phyloP scores from a whole-genome alignment of 345 rosid species.

The Heritiera littoralis region DNA sequence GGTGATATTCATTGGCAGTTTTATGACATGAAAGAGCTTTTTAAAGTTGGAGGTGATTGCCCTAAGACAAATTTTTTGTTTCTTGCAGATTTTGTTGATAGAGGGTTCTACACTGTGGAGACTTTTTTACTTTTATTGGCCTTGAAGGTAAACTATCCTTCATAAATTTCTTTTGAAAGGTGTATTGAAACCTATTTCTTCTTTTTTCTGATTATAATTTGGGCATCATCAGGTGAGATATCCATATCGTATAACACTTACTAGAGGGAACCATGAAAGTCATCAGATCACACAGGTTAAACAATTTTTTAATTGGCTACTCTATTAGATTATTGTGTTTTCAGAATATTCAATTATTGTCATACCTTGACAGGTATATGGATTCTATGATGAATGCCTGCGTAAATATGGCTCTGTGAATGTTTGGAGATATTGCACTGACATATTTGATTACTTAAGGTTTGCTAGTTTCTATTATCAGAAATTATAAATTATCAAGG shows the following conservation, averaged over 20 bases:
- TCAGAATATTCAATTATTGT: conserved; percentile 23
- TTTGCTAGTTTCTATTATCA: conserved; percentile 28
- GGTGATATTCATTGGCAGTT: conserved; percentile 99
- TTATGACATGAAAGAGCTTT: conserved; percentile 97
- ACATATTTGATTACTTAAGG: conserved; percentile 96
- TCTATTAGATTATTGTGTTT: conserved; percentile 17
- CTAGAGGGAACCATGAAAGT: conserved; percentile 96
- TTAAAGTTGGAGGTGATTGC: conserved; percentile 93
- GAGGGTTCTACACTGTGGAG: conserved; percentile 97
- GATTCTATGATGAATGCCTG: conserved; percentile 96
- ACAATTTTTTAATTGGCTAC: conserved; percentile 18
- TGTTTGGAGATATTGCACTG: conserved; percentile 99
- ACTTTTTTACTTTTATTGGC: conserved; percentile 93
- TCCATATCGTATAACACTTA: conserved; percentile 94
- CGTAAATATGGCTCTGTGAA: conserved; percentile 94
- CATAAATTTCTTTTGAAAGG: neutral
- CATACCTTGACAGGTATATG: conserved; percentile 68
- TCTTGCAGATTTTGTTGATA: conserved; percentile 97
- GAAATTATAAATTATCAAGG: neutral
- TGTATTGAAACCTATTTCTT: neutral
- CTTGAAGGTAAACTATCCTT: conserved; percentile 63
- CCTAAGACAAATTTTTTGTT: conserved; percentile 95
- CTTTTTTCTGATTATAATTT: conserved; percentile 23
- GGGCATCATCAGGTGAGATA: conserved; percentile 74
- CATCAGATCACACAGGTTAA: conserved; percentile 96